Base-by-base conservation (phyloP, 352 stramenopile species). In the Pythium oligandrum region DNA sequence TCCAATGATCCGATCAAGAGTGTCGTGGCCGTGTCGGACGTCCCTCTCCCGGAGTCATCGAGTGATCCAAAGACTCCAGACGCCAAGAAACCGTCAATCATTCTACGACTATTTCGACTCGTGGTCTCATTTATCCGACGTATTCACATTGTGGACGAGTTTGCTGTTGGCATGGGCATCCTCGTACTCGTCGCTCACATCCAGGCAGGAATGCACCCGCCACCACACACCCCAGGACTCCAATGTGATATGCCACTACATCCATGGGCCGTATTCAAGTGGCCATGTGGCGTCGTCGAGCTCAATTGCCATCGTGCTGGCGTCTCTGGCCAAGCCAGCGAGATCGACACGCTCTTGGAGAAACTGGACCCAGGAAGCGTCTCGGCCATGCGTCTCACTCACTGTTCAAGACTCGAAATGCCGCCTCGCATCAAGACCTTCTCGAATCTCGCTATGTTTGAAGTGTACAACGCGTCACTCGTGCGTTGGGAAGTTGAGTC, bases 381-480 rank as follows among this genome's bases (percentile, higher is more conserved):
- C 3, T 55, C 48, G 2, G 33, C 47, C 4, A 31, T 61, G 34
- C 55, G 55, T 10, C 57, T 63, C 37, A 38, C 56, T 4, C 49
- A 63, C 42, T 63, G 56, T 38, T 44, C 34, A 7, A 40, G 46
- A 10, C 47, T 61, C 6, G 42, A 39, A 1, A 44, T 61, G 11
- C 47, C 54, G 3, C 11, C 43, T 17, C 42, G 26, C 0, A 4
- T 63, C n/a, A 35, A 43, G n/a, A 43, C 6, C 4, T 8, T 63
- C 7, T 44, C 11, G 4, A 53, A 56, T 32, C 44, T 66, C 10
- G 39, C 34, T 1, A n/a, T 44, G 2, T 30, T 59, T n/a, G 51
- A 70, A 30, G 38, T 70, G 4, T 55, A 54, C 51, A 69, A 69
- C 17, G 17, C 17, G 17, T 52, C 57, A 0, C 38, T 64, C 10